Base-by-base conservation (phyloP, 2,329 filamentous ascomycete species). In the Fusarium sarcochroum region DNA sequence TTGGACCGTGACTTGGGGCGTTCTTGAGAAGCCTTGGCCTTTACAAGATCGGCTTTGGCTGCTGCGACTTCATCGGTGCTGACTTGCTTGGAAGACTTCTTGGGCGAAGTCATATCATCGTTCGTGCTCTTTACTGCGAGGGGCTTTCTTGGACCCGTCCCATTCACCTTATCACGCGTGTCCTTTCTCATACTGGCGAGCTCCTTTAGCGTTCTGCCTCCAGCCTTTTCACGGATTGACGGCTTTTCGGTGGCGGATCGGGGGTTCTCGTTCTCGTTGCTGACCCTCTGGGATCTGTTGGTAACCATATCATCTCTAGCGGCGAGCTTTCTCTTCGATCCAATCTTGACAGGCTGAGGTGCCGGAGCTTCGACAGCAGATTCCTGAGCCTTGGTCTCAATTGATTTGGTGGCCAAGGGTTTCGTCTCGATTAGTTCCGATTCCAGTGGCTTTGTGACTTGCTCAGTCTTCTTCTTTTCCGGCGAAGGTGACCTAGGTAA, bases 41-140 rank as follows among this genome's bases (percentile, higher is more conserved):
- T 76, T n/a, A 56, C 37, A 40, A 75, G 64, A 30, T 81, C 79
- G 6, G 76, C 69, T 66, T 86, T 86, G 4, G 74, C 76, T 34
- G 79, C 72, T 10, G 80, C 76, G 11, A 78, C 68, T 45, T 84
- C 81, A 30, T 84, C 80, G 5, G 67, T 55, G 11, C 67, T 53
- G 5, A 69, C 35, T 11, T 75, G 62, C 53, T 81, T 84, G 3
- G 76, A 47, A 4, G 66, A 68, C 74, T 90, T 90, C 72, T 83
- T 87, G 0, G 88, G 88, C 3, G 89, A 90, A 30, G 81, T 80
- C 42, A 91, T 73, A 68, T 87, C 84, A 56, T 88, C 83, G 71
- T 90, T 90, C 17, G 86, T 85, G 77, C 81, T 90, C 78, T 90
- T 91, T 45, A 81, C 80, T 9, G 83, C 79, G 13, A 89, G 78